These are phyloP conservation scores for Anthracocystis setariae DNA, from an alignment of 1,284 basidiomycete genomes.

Conservation along the genomic window DNA sequence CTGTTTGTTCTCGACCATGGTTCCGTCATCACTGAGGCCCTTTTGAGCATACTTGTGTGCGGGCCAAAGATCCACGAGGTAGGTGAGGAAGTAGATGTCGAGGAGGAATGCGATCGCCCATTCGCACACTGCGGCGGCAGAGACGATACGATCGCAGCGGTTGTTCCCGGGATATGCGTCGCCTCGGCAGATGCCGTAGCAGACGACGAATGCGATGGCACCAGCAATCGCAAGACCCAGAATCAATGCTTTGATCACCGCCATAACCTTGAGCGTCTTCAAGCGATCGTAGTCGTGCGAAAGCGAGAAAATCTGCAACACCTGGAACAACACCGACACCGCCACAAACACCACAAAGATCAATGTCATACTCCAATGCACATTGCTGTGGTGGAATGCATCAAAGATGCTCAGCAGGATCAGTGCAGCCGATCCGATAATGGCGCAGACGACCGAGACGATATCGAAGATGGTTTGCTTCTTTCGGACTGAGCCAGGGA, in stretches of 20 bases:
- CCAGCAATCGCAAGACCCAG: conserved; percentile 68
- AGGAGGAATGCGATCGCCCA: conserved; percentile 68
- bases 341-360: conserved; percentile 71
- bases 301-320: conserved; percentile 69
- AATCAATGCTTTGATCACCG: conserved; percentile 70
- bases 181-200: conserved; percentile 66
- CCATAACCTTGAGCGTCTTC: conserved; percentile 69
- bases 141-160: conserved; percentile 69
- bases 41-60: conserved; percentile 41
- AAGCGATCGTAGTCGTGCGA: conserved; percentile 69
- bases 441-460: conserved; percentile 69
- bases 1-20: conserved; percentile 49
- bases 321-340: conserved; percentile 70
- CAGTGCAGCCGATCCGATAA: conserved; percentile 69
- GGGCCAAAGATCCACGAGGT: conserved; percentile 66
- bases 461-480: conserved; percentile 69
- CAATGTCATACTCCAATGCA: conserved; percentile 71
- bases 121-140: conserved; percentile 68
- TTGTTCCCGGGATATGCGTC: conserved; percentile 43
- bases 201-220: conserved; percentile 70
- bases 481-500: conserved; percentile 69
- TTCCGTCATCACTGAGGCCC: conserved; percentile 53
- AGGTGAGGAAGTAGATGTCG: conserved; percentile 68
- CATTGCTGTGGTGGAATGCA: conserved; percentile 68
- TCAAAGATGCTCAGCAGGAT: conserved; percentile 69